Base-by-base conservation (phyloP, 371 early-diverging fungal genomes). In the Nosema muscidifuracis region DNA sequence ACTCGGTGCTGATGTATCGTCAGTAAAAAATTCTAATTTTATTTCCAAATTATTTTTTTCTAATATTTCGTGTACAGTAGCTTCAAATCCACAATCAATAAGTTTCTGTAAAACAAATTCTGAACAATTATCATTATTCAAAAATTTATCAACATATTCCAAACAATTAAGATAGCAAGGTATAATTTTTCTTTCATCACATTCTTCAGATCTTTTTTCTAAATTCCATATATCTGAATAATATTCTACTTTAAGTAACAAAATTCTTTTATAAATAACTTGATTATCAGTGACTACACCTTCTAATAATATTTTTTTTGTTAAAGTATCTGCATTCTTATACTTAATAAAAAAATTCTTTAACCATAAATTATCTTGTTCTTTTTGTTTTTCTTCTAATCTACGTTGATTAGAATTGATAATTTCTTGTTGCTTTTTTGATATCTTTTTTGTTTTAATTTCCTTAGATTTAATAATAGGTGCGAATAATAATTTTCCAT, bases 221-320 rank as follows among this genome's bases (percentile, higher is more conserved):
- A 84, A 58, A 22, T 53, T 66, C 84, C 84, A 84, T 9, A 77
- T 55, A 55, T 80, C 77, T 28, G 30, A 34, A 62, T 82, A 82
- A 65, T 77, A 78, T 70, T 84, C 84, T 24, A 84, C 76, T 56
- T 76, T 78, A 12, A 83, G 65, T 1, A 83, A 66, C 26, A 74
- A 42, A 9, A 83, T 71, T 42, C 72, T 78, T 20, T 56, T 57
- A 33, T 73, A 72, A 15, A 82, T 75, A 16, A 58, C 57, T 16
- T 66, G 38, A 24, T 77, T 78, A 47, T 77, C 68, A 0, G 51
- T 44, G 13, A 67, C 44, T n/a, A 80, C 72, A 13, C 55, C 56
- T 57, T 83, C 82, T 18, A 83, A 24, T 22, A 66, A 55, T 31
- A 26, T 65, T 53, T 67, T 75, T 61, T 81, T 83, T 57, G 58